Evolutionary conservation across 2,329 filamentous ascomycete genomes (phyloP), one percentile per base, ranked within the genome.

Genomic region (Apiospora arundinis): DNA sequence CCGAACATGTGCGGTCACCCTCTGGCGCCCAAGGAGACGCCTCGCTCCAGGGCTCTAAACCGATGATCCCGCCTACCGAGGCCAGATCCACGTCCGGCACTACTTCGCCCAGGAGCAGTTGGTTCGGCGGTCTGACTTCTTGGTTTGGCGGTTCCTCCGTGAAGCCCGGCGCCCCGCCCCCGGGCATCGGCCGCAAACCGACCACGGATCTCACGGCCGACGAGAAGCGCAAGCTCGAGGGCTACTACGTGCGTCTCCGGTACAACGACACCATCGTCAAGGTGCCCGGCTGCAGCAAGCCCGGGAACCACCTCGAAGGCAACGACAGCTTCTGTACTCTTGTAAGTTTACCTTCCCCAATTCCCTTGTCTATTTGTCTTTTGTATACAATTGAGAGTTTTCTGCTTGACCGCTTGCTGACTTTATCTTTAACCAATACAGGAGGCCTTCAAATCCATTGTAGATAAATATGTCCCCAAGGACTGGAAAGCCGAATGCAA

Each of bases 261-360:
- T 99, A 97, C 82, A 99, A 99, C 77, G 96, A 98, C 80, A 86
- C 88, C 69, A 89, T 94, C 4, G 90, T 98, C 78, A 90, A 87
- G 18, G 87, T 99, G 23, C 95, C 95, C 0, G 95, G 94, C 2
- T 99, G 96, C 81, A 90, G 88, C 75, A 82, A 87, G 12, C 82
- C 86, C 0, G 94, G 94, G 8, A 97, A 95, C 73, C 96, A 99
- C 82, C 86, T 97, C 2, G 89, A 93, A 0, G 94, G 94, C 0
- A 93, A 98, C 76, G 92, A 95, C 76, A 93, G 90, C 37, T 95
- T 98, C 78, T 99, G 96, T 83, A 98, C 95, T 0, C 82, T 99
- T 77, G 91, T 93, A 85, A 81, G 89, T 82, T 89, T 32, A 4
- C 25, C 32, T 18, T 11, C 7, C 12, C 32, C 18, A 9, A 1